Evolutionary conservation across 1,284 basidiomycete species (phyloP), one percentile per base, ranked within the genome.

Genomic region (Gymnopus androsaceus): DNA sequence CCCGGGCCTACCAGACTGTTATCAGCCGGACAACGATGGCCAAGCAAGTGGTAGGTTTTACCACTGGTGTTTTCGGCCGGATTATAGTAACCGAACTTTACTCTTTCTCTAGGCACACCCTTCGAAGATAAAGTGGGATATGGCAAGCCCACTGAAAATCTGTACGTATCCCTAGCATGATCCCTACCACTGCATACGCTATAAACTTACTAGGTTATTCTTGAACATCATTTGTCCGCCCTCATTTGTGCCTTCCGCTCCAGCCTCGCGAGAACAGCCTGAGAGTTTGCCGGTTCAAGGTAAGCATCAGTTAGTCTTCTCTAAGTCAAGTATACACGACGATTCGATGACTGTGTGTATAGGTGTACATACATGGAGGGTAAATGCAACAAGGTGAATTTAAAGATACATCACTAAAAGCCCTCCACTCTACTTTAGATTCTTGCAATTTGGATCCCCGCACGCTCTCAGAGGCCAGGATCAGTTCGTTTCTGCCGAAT

Each of bases 371-470:
- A 36, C 88, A 91, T 58, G 89, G 88, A 67, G 85, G 86, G 84
- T 85, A 60, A 37, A 58, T 51, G 5, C 52, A 48, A 19, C 12
- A 14, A 4, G n/a, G n/a, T 15, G 14, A 3, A 15, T 30, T 6
- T 30, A 30, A 8, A 14, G 19, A 33, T 46, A 14, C 11, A 9
- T 6, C 7, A 11, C 12, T 9, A 34, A 33, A 28, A 33, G 7
- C 31, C 14, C 6, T 14, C 12, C 7, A 37, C 21, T 50, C 52
- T 33, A 28, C 21, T 21, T 2, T 54, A 90, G 89, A 12, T 91
- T 89, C 65, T 76, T 92, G n/a, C 88, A 92, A 66, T 92, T 88
- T 60, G 88, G 88, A 2, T 88, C 86, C 36, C 87, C 83, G 11
- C 90, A 83, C 65, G 73, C 69, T 25, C 68, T 83, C 15, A 72